Evolutionary conservation across 2,329 filamentous ascomycete genomes (phyloP).

Genomic region (Nemania sp.): DNA sequence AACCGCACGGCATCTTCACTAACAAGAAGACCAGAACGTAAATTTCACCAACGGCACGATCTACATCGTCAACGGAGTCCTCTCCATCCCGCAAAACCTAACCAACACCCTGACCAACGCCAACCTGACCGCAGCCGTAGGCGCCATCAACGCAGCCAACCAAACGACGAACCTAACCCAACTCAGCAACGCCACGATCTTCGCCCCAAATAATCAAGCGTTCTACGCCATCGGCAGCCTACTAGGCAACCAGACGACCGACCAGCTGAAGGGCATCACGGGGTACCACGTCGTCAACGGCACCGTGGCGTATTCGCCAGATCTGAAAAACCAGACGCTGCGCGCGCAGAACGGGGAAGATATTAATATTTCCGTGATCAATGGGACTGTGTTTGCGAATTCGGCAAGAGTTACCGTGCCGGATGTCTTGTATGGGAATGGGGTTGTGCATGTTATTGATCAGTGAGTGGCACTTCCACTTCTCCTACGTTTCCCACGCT

Average conservation of each 20-base stretch:
- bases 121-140: constrained; percentile 50
- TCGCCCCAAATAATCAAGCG: constrained; percentile 64
- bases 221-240: constrained; percentile 60
- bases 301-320: constrained; percentile 55
- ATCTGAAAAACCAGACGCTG: constrained; percentile 38
- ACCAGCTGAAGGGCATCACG: constrained; percentile 56
- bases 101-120: constrained; percentile 45
- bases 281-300: constrained; percentile 66
- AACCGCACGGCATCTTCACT: not conserved
- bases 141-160: constrained; percentile 49
- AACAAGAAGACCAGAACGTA: constrained; percentile 44
- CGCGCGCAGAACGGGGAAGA: constrained; percentile 51
- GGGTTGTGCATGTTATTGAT: constrained; percentile 62
- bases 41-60: constrained; percentile 59
- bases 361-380: constrained; percentile 48
- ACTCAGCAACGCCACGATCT: constrained; percentile 60
- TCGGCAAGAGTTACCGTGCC: constrained; percentile 52
- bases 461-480: constrained; percentile 44
- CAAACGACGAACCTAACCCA: constrained; percentile 47
- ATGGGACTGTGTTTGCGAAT: constrained; percentile 51
- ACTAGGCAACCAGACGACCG: constrained; percentile 49
- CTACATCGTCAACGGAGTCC: constrained; percentile 54
- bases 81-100: constrained; percentile 50
- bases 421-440: constrained; percentile 57
- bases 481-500: not conserved